These are phyloP conservation scores for Sporothrix curviconia DNA, from an alignment of 2,329 filamentous ascomycete genomes.

Conservation along the genomic window DNA sequence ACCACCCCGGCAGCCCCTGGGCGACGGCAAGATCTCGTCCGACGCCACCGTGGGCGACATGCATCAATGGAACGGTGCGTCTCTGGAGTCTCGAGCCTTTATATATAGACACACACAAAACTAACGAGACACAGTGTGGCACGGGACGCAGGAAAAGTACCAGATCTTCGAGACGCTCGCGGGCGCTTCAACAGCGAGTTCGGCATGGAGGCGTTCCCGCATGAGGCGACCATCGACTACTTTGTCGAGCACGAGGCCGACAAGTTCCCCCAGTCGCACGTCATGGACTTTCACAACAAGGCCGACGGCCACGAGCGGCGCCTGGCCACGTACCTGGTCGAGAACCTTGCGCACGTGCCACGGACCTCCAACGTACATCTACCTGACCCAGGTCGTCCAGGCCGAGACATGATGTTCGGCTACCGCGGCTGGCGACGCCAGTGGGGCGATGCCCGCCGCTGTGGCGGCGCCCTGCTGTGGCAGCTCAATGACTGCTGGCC, in stretches of 20 bases:
- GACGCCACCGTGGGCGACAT: constrained; percentile 83
- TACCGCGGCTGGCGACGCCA: constrained; percentile 67
- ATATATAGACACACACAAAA: too few relatives aligned
- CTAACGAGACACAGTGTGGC: constrained; percentile 81
- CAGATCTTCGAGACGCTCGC: constrained; percentile 81
- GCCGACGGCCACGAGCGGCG: constrained; percentile 81
- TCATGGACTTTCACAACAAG: constrained; percentile 94
- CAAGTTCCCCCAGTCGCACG: constrained; percentile 75
- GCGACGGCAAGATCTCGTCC: constrained; percentile 62
- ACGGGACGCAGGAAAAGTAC: constrained; percentile 84
- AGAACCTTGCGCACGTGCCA: constrained; percentile 71
- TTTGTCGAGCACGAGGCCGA: constrained; percentile 69
- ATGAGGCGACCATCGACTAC: constrained; percentile 77
- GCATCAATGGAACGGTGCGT: constrained; percentile 96
- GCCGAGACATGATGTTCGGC: constrained; percentile 57
- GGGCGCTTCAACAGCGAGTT: constrained; percentile 92
- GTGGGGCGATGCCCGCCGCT: constrained; percentile 66
- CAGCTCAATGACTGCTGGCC: constrained; percentile 87
- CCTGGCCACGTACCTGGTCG: constrained; percentile 80
- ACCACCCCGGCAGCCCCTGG: constrained; percentile 84
- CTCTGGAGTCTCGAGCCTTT: too few relatives aligned
- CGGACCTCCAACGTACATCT: constrained; percentile 62
- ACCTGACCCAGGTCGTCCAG: constrained; percentile 63
- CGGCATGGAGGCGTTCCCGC: constrained; percentile 88
- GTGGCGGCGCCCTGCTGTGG: constrained; percentile 73